Evolutionary conservation across 2,329 filamentous ascomycete genomes (phyloP).

Genomic region (Didymella glomerata): DNA sequence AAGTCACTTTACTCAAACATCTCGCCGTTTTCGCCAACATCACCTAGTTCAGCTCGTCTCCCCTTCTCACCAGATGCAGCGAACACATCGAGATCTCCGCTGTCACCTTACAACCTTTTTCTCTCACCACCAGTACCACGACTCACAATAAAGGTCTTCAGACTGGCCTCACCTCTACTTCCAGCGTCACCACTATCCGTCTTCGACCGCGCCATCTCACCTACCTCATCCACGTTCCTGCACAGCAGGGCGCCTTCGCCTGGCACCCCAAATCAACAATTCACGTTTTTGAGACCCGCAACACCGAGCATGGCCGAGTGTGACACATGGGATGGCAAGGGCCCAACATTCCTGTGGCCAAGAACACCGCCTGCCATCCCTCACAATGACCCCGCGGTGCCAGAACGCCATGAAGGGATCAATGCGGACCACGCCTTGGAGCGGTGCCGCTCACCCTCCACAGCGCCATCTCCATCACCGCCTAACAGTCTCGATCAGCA

Average conservation of each 20-base stretch:
- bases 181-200: slow-evolving; percentile 31
- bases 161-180: slow-evolving; percentile 24
- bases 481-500: not conserved
- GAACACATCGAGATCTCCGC: not conserved
- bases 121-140: slow-evolving; percentile 20
- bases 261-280: not conserved
- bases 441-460: not conserved
- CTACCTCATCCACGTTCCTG: slow-evolving; percentile 13
- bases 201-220: slow-evolving; percentile 27
- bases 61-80: slow-evolving; percentile 17
- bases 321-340: not conserved
- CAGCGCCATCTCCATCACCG: not conserved
- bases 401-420: not conserved
- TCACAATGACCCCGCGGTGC: not conserved
- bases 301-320: not conserved
- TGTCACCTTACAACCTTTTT: slow-evolving; percentile 26
- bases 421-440: not conserved
- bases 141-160: slow-evolving; percentile 2
- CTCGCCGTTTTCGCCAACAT: not conserved
- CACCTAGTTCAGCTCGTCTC: not conserved
- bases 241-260: not conserved
- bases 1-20: not conserved
- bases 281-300: not conserved
- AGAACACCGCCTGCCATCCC: slow-evolving; percentile 1
- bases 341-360: slow-evolving; percentile 8